Percentiles rank a stretch among this genome's conserved stretches.
phyloP scores from a whole-genome alignment of 2,329 filamentous ascomycete species.

The Hypocreales sp. region DNA sequence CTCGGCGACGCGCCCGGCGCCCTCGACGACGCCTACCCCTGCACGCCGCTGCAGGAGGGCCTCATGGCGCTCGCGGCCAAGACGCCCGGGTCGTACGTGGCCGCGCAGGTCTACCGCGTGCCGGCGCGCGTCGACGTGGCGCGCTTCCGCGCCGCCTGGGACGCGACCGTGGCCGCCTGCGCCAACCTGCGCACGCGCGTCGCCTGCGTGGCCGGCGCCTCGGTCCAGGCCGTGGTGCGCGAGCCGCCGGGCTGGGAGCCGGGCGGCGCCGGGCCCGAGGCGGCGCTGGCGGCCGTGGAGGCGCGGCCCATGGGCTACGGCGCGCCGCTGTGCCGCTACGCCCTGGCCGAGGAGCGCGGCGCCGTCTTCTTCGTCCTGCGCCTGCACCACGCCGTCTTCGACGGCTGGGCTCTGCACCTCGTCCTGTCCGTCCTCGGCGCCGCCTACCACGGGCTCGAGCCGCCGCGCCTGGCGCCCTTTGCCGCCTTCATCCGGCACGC shows the following conservation, averaged over 20 bases:
- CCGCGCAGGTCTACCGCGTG: constrained; percentile 29
- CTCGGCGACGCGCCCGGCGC: background rate
- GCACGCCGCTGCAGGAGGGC: constrained; percentile 37
- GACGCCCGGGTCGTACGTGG: constrained; percentile 34
- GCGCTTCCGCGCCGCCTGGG: constrained; percentile 26
- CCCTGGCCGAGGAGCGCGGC: constrained; percentile 18
- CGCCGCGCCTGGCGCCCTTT: constrained; percentile 24
- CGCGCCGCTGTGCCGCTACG: constrained; percentile 28
- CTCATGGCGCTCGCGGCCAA: constrained; percentile 37
- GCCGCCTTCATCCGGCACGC: constrained; percentile 35
- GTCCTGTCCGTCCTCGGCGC: constrained; percentile 31
- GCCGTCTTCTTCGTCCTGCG: constrained; percentile 31
- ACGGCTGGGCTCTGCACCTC: constrained; percentile 39
- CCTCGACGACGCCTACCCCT: constrained; percentile 37
- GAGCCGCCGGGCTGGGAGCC: constrained; percentile 19
- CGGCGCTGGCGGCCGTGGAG: constrained; percentile 22
- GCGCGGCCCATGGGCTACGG: constrained; percentile 25
- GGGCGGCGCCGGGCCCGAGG: constrained; percentile 21
- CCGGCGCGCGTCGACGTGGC: constrained; percentile 17
- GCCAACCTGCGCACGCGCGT: constrained; percentile 33
- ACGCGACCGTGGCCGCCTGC: constrained; percentile 18
- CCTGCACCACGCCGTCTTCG: constrained; percentile 40
- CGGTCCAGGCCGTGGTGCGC: constrained; percentile 30
- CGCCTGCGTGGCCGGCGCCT: constrained; percentile 25
- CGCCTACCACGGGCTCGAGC: constrained; percentile 19